Base-by-base conservation (phyloP, 345 rosid species). In the Populus ilicifolia region DNA sequence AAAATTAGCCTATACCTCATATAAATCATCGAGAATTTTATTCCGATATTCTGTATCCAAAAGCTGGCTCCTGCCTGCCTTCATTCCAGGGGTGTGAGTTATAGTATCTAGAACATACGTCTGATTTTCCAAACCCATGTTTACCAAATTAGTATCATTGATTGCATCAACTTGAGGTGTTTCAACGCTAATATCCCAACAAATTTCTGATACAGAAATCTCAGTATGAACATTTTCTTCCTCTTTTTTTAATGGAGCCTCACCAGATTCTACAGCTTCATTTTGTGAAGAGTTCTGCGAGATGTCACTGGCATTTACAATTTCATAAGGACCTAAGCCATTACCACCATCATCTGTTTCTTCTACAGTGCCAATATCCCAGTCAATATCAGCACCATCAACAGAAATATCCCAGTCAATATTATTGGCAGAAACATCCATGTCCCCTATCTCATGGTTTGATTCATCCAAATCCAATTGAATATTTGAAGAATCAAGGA, bases 351-450 rank as follows among this genome's bases (percentile, higher is more conserved):
- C 92, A 80, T 92, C 93, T 66, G 88, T 85, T 85, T 91, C 98
- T 85, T 91, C 99, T 75, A 86, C 84, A 79, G 89, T 81, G 69
- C 93, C 92, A 81, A 93, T 91, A 82, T 93, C 99, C 99, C 99
- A 92, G 85, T 93, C 94, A 83, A 96, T 96, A 77, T 90, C 90
- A 78, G 91, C 78, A 64, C 81, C 83, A 75, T 92, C 97, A 79
- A 92, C 93, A 35, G 96, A 85, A 69, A 95, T 92, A 83, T 93
- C 98, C 99, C 99, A 95, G 81, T 93, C 98, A 79, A 93, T 89
- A 81, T 71, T 80, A 77, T 89, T 90, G 25, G 89, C 82, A 68
- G 85, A 81, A 74, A 70, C 86, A 81, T 88, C 89, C 78, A 75
- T 68, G 70, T 86, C 85, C 71, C 82, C 96, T 75, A 71, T 80